Evolutionary conservation across 768 basidiomycete genomes (phyloP), one percentile per base, ranked within the genome.

Genomic region (Lactarius pseudohatsudake): DNA sequence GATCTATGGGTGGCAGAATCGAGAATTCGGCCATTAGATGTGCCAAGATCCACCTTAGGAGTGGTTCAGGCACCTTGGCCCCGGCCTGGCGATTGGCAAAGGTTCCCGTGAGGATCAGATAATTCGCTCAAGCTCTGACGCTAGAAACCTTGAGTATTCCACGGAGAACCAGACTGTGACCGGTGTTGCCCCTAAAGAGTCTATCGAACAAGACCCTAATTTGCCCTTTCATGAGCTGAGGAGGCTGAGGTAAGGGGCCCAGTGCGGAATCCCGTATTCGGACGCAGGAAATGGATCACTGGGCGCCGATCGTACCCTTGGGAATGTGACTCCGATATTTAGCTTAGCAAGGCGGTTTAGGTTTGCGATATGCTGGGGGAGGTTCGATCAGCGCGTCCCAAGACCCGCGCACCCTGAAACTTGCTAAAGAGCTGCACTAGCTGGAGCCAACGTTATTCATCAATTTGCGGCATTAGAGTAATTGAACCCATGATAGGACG

Each of bases 271-370:
- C 26, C 57, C 57, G 40, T 53, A 38, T 64, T 55, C 57, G 41
- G 62, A 40, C 41, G 58, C 50, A 56, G 66, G 34, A 36, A 32
- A 36, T 56, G 61, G 18, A 63, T 63, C 62, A 53, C 62, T 45
- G 40, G 62, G 53, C 53, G 53, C 43, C 66, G 66, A 67, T 67
- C 66, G 34, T 8, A 67, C 62, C 66, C 66, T 64, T 64, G 62
- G 43, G 66, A 67, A 59, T 67, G 66, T 67, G 66, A 67, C 62
- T 45, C 13, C 16, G 32, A 13, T 61, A 56, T 55, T 65, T 22
- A 30, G 50, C 59, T 30, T 62, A 66, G 57, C 65, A 54, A 55
- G 61, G 65, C 40, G 57, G 61, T 55, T 67, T 54, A 59, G 66
- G 62, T 59, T 54, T 58, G 57, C 15, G 57, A 56, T 62, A 58